Base-by-base conservation (phyloP, 495 filamentous ascomycete species). In the Talaromyces nanjingensis region DNA sequence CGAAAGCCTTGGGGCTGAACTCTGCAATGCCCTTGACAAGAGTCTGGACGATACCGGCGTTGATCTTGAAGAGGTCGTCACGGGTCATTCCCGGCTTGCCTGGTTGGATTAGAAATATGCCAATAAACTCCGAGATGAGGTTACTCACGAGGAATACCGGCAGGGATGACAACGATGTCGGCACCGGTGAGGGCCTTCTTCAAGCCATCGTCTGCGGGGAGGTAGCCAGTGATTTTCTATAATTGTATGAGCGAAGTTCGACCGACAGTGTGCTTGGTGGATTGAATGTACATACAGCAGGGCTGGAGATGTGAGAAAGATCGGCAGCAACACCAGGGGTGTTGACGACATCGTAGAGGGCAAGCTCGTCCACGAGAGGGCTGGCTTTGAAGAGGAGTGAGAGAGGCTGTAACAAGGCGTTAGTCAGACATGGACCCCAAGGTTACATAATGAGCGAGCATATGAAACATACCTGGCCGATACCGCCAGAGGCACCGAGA, bases 61-160 rank as follows among this genome's bases (percentile, higher is more conserved):
- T 97, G 81, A 96, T 91, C 79, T 94, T 96, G 89, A 98, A 98
- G 63, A 98, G 91, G 70, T 97, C 93, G 72, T 98, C 96, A 81
- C 94, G 92, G 75, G 89, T 97, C 94, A 98, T 98, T 71, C 96
- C 96, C 64, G 94, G 94, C 83, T 98, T 98, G 78, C 93, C 93
- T 97, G 67, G 57, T 63, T 25, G 9, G 59, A 64, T 58, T 29
- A 62, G 29, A 55, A 69, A 24, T 4, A 9, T 1, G 34, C 29
- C 34, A 22, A 20, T 31, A 16, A 34, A 29, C 33, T 59, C 33
- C 49, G 6, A 58, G 33, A 3, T 52, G 45, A 54, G 16, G 24
- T 27, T 49, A 83, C 93, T 71, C 76, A 96, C 94, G 93, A 71
- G 94, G 94, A 84, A 98, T 96, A 68, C 94, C 94, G 70, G 94